Conservation (phyloP, 1,284 basidiomycete species). For the Phlebopus sp. region DNA sequence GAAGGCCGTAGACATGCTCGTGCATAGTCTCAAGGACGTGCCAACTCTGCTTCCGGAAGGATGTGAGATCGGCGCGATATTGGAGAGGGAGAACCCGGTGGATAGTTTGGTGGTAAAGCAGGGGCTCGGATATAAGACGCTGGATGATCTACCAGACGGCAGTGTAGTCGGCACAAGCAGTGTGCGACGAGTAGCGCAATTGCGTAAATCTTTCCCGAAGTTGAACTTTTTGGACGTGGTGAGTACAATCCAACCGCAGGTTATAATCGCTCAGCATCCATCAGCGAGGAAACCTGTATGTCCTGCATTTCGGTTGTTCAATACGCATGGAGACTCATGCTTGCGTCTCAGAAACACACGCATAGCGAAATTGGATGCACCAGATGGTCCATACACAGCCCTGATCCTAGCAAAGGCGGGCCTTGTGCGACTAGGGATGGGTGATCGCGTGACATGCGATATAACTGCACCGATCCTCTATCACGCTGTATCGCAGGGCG, state of each 20-base stretch:
- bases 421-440: conserved; percentile 79
- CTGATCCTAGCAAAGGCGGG: conserved; percentile 95
- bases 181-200: conserved; percentile 89
- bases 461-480: conserved; percentile 74
- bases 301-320: conserved; percentile 7
- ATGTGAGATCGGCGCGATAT: conserved; percentile 82
- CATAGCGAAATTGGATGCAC: conserved; percentile 86
- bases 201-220: conserved; percentile 77
- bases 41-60: conserved; percentile 86
- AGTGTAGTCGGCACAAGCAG: conserved; percentile 94
- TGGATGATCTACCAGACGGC: conserved; percentile 87
- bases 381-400: conserved; percentile 81
- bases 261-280: conserved; percentile 7
- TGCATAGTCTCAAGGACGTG: conserved; percentile 94
- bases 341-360: conserved; percentile 71
- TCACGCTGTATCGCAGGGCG: conserved; percentile 94
- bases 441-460: conserved; percentile 78
- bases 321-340: conserved; percentile 7
- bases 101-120: conserved; percentile 89
- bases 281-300: conserved; percentile 78
- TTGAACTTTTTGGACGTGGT: conserved; percentile 90
- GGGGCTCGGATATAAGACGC: conserved; percentile 67
- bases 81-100: conserved; percentile 86
- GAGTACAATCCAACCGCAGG: conserved; percentile 37
- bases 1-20: conserved; percentile 83